These are phyloP conservation scores for Hypoxylon perforatum DNA, from an alignment of 495 filamentous ascomycete genomes.

Conservation along the genomic window DNA sequence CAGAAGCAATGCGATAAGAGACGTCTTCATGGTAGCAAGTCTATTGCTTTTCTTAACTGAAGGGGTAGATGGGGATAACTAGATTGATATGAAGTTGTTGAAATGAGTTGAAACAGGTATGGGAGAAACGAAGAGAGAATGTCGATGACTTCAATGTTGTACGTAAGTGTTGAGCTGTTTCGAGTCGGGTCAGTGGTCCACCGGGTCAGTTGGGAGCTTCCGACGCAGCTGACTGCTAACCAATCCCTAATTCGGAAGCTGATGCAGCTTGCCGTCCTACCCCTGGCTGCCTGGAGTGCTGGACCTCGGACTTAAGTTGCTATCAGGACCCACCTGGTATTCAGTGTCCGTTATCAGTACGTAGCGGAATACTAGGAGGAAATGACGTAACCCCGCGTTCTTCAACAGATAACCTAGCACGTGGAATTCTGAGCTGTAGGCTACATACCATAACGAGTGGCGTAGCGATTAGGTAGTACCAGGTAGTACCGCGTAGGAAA, in stretches of 20 bases:
- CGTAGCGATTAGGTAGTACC: too few species aligned
- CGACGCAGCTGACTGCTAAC: conserved; percentile 28
- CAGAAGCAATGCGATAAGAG: conserved; percentile 58
- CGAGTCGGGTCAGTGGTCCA: too few species aligned
- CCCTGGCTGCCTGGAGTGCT: conserved; percentile 19
- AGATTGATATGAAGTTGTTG: conserved; percentile 10
- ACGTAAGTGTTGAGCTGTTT: not conserved
- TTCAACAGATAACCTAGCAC: too few species aligned
- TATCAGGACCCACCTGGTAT: too few species aligned
- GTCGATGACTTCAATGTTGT: not conserved
- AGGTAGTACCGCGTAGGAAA: too few species aligned
- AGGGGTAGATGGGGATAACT: not conserved
- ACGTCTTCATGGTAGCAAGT: conserved; percentile 58
- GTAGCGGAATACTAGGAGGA: not conserved
- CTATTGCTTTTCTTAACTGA: conserved; percentile 5
- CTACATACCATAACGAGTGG: too few species aligned
- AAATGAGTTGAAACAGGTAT: not conserved
- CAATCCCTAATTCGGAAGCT: conserved; percentile 23
- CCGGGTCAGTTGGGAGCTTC: conserved; percentile 17
- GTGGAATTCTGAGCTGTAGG: too few species aligned
- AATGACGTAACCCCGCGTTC: conserved; percentile 21
- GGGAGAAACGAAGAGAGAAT: not conserved
- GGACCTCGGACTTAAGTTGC: not conserved
- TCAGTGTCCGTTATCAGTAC: too few species aligned
- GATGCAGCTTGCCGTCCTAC: conserved; percentile 9